phyloP scores from a whole-genome alignment of 2,329 filamentous ascomycete genomes.

The Canariomyces notabilis region DNA sequence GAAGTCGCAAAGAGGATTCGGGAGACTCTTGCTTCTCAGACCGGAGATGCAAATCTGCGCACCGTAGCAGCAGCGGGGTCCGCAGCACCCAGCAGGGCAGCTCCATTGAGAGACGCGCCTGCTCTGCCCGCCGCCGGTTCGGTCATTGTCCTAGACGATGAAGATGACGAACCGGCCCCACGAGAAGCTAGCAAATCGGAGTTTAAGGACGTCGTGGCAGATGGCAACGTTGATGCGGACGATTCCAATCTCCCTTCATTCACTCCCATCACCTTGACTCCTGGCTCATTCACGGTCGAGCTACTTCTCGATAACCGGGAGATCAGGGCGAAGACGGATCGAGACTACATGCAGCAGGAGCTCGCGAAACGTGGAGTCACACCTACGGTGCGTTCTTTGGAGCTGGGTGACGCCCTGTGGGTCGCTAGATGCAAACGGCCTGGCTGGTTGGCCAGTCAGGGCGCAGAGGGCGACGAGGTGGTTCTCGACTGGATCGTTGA shows the following conservation, averaged over 20 bases:
- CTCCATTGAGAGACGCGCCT: background rate
- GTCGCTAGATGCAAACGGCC: constrained; percentile 66
- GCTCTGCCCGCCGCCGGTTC: background rate
- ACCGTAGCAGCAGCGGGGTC: background rate
- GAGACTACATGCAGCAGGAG: constrained; percentile 72
- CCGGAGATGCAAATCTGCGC: background rate
- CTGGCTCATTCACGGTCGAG: constrained; percentile 65
- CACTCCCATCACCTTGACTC: constrained; percentile 55
- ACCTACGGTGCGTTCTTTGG: constrained; percentile 62
- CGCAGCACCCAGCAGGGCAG: background rate
- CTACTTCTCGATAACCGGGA: constrained; percentile 72
- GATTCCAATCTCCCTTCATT: constrained; percentile 41
- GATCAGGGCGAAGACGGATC: constrained; percentile 64
- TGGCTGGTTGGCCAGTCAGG: constrained; percentile 48
- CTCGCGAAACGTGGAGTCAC: constrained; percentile 60
- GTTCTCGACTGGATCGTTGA: constrained; percentile 78
- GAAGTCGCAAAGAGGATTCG: constrained; percentile 64
- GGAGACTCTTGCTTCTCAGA: constrained; percentile 31
- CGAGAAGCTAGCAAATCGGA: constrained; percentile 19
- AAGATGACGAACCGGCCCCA: constrained; percentile 9
- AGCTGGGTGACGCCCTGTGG: constrained; percentile 74
- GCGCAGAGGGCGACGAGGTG: constrained; percentile 62
- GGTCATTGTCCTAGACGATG: constrained; percentile 11
- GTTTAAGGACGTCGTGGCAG: constrained; percentile 32
- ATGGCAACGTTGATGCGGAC: constrained; percentile 23